Base-by-base conservation (phyloP, 2,329 filamentous ascomycete species). In the Penicillium griseofulvum region DNA sequence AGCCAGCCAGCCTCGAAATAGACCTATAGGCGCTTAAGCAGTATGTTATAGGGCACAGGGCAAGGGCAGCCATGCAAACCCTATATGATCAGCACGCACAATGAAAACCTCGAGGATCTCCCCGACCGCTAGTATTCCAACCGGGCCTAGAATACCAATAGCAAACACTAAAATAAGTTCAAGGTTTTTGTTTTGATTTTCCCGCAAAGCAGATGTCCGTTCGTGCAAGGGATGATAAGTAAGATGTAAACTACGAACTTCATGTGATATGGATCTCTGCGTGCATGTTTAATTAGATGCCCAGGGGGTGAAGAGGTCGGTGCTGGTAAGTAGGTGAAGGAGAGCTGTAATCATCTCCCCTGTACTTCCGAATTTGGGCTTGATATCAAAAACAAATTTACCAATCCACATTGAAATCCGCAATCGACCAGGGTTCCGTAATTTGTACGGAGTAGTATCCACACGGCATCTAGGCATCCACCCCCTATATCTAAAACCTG, bases 61-160 rank as follows among this genome's bases (percentile, higher is more conserved):
- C 38, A 63, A 65, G 63, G 62, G 62, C 62, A 65, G 39, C 28
- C 31, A 49, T 46, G 34, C 44, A 55, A 57, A 39, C 63, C 51
- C 58, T 54, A 51, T 43, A 54, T 64, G 63, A 65, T 64, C 63
- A 60, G 38, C 63, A 55, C 62, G 47, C 63, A 48, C 56, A 58
- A 56, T 26, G 45, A 38, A 54, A 45, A 31, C 41, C 33, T 52
- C 26, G 43, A 39, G 14, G 12, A 42, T 19, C 10, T 41, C 17
- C 29, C 51, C 44, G 37, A 54, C 51, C 51, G 51, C 45, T 54
- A 54, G 39, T 50, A 51, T 38, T 34, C 31, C 33, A 44, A 4
- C 17, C 16, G 33, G 47, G 52, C 33, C 52, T 42, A 45, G 29
- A 51, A 51, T 41, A 34, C 47, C 26, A 45, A 6, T 2, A 22